Evolutionary conservation across 1,284 basidiomycete species (phyloP).

Genomic region (Pascua sp.): DNA sequence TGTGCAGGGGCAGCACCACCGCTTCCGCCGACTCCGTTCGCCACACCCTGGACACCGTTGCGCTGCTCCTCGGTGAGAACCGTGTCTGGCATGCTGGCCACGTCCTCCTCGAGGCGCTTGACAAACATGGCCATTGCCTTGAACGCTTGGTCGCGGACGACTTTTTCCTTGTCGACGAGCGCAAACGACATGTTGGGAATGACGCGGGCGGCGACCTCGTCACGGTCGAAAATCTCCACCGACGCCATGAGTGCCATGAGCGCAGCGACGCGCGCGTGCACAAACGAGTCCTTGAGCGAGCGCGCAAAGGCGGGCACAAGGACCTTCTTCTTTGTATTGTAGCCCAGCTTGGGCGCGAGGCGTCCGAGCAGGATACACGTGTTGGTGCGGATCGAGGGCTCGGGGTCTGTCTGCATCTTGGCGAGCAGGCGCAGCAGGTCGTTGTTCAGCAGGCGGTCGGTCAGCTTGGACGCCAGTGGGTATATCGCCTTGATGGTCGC

Average conservation of each 20-base stretch:
- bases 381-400: conserved; percentile 94
- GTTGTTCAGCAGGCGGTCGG: conserved; percentile 91
- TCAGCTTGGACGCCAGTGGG: conserved; percentile 82
- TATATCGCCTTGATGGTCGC: conserved; percentile 87
- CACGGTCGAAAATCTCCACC: conserved; percentile 79
- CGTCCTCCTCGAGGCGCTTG: conserved; percentile 74
- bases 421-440: conserved; percentile 90
- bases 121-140: conserved; percentile 83
- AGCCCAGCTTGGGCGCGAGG: conserved; percentile 76
- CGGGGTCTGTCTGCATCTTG: conserved; percentile 85
- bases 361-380: conserved; percentile 94
- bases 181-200: conserved; percentile 77
- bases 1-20: neutral
- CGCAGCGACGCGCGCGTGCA: conserved; percentile 89
- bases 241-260: conserved; percentile 96
- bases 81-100: conserved; percentile 73
- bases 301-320: conserved; percentile 91
- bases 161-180: conserved; percentile 85
- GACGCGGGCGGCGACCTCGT: conserved; percentile 84
- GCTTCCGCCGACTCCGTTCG: neutral
- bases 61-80: conserved; percentile 49
- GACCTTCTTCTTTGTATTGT: conserved; percentile 89
- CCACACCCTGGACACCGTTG: neutral
- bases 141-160: conserved; percentile 91
- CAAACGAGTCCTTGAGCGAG: conserved; percentile 85